phyloP scores from a whole-genome alignment of 202 grass and related monocot genomes.

The Elaeis oleifera region DNA sequence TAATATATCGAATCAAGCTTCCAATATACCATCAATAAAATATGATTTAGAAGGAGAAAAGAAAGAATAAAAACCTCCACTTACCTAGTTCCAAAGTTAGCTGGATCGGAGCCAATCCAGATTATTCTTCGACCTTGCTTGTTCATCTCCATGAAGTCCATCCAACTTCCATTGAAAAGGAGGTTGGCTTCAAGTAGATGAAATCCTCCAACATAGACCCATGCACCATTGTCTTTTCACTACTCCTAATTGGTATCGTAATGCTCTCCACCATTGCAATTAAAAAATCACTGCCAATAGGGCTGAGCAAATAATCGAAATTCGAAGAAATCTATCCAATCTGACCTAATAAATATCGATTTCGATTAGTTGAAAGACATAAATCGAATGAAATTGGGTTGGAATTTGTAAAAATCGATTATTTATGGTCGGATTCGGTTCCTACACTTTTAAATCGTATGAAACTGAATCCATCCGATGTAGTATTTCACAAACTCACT shows the following conservation, averaged over 20 bases:
- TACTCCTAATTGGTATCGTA: neutral
- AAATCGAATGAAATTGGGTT: too few relatives aligned
- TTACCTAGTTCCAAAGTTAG: conserved; percentile 48
- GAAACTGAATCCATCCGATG: too few relatives aligned
- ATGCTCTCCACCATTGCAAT: conserved; percentile 1
- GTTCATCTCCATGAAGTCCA: conserved; percentile 5
- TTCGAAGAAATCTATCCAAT: too few relatives aligned
- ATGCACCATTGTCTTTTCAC: conserved; percentile 44
- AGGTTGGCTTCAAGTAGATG: conserved; percentile 65
- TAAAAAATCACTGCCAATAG: too few relatives aligned
- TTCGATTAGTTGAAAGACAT: too few relatives aligned
- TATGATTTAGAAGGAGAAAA: too few relatives aligned
- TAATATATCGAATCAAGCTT: conserved; percentile 7
- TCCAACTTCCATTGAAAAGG: conserved; percentile 31
- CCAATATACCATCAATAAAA: neutral
- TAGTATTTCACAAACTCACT: too few relatives aligned
- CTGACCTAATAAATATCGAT: too few relatives aligned
- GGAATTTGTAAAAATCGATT: too few relatives aligned
- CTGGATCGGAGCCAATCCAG: conserved; percentile 71
- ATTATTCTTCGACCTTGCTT: conserved; percentile 20
- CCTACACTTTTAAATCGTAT: too few relatives aligned
- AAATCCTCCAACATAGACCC: conserved; percentile 76
- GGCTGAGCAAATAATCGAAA: too few relatives aligned
- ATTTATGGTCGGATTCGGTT: too few relatives aligned
- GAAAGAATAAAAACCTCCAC: neutral